Percentiles rank a stretch among this genome's conserved stretches.
These are phyloP conservation scores for Hypoxylon sp. DNA, from an alignment of 2,329 filamentous ascomycete species.

Conservation along the genomic window DNA sequence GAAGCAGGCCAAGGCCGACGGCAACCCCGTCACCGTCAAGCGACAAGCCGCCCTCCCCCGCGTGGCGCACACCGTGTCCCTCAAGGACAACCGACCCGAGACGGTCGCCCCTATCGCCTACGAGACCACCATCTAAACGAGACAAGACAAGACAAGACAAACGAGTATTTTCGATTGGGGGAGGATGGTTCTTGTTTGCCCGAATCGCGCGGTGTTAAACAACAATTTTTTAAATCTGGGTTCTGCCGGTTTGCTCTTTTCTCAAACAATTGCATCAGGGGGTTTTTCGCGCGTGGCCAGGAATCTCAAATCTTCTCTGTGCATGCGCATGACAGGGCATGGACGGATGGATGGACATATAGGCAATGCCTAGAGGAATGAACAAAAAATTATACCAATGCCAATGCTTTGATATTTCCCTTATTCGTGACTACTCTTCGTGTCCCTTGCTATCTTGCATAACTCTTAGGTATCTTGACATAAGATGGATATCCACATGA, in stretches of 20 bases:
- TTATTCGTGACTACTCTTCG: conserved; percentile 10
- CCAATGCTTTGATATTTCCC: conserved; percentile 22
- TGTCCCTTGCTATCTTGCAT: too few relatives aligned
- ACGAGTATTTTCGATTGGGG: too few relatives aligned
- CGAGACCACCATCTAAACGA: conserved; percentile 91
- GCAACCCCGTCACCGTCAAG: conserved; percentile 91
- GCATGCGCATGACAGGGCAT: conserved; percentile 42
- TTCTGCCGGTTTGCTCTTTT: conserved; percentile 46
- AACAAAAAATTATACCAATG: conserved; percentile 43
- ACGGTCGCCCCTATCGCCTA: conserved; percentile 91
- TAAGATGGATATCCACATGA: too few relatives aligned
- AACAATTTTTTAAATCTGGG: too few relatives aligned
- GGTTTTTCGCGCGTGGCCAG: conserved; percentile 44
- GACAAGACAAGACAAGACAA: conserved; percentile 1
- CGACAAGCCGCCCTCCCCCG: conserved; percentile 83
- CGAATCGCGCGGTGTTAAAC: too few relatives aligned
- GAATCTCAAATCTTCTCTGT: conserved; percentile 42
- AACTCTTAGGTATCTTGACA: too few relatives aligned
- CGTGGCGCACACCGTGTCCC: conserved; percentile 79
- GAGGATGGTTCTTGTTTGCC: too few relatives aligned
- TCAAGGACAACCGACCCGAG: conserved; percentile 86
- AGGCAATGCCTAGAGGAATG: conserved; percentile 42
- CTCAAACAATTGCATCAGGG: conserved; percentile 46
- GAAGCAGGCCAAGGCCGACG: conserved; percentile 90
- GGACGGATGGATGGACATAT: conserved; percentile 40